Evolutionary conservation across 2,329 filamentous ascomycete species (phyloP).

Genomic region (Aspergillus ibericus): DNA sequence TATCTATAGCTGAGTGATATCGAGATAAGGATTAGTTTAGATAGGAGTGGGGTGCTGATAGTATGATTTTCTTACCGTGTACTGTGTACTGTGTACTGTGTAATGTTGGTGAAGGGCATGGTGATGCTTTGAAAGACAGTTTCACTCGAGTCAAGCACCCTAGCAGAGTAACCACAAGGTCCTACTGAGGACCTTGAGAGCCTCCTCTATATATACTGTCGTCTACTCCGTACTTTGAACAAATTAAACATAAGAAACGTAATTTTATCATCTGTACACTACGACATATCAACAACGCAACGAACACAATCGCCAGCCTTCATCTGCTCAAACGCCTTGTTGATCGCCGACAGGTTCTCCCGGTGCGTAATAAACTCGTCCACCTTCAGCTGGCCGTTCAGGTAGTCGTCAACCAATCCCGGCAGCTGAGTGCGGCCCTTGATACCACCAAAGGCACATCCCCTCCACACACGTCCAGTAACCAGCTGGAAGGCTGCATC

Average conservation of each 20-base stretch:
- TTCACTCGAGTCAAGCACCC: neutral
- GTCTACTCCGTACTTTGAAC: too few relatives aligned
- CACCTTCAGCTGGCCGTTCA: slow-evolving; percentile 87
- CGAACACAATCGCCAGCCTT: slow-evolving; percentile 96
- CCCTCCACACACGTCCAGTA: slow-evolving; percentile 95
- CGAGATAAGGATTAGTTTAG: neutral
- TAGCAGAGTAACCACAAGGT: neutral
- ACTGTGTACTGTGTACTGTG: too few relatives aligned
- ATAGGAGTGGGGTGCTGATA: neutral
- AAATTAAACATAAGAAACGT: too few relatives aligned
- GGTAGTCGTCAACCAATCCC: slow-evolving; percentile 83
- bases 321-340: slow-evolving; percentile 89
- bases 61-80: too few relatives aligned
- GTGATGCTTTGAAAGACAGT: too few relatives aligned
- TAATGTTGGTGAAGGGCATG: too few relatives aligned
- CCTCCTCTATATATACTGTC: neutral
- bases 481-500: slow-evolving; percentile 90
- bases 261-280: slow-evolving; percentile 3
- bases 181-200: neutral
- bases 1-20: neutral
- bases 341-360: slow-evolving; percentile 78
- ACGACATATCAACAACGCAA: slow-evolving; percentile 70
- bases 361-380: slow-evolving; percentile 99
- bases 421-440: slow-evolving; percentile 94
- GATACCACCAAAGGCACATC: slow-evolving; percentile 96